These are phyloP conservation scores for Penicillium taxi DNA, from an alignment of 495 filamentous ascomycete genomes.

Conservation along the genomic window DNA sequence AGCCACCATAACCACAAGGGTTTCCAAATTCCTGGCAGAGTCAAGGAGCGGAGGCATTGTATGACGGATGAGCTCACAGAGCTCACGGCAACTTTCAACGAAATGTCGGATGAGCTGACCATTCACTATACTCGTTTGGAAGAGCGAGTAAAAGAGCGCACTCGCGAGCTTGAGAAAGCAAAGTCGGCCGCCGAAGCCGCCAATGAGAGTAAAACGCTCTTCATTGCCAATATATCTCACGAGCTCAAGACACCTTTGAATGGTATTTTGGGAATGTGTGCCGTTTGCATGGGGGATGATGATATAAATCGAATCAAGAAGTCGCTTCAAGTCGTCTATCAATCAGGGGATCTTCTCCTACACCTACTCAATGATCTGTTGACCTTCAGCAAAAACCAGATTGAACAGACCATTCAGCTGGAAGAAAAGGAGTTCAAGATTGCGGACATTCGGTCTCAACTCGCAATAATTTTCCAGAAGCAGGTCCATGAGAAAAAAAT, in stretches of 20 bases:
- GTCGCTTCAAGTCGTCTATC: conserved; percentile 77
- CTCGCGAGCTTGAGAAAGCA: conserved; percentile 73
- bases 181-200: conserved; percentile 88
- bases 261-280: conserved; percentile 87
- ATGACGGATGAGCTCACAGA: conserved; percentile 85
- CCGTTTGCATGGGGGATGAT: conserved; percentile 84
- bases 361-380: conserved; percentile 86
- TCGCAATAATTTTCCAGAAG: conserved; percentile 79
- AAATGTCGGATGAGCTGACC: conserved; percentile 84
- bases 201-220: conserved; percentile 89
- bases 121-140: conserved; percentile 79
- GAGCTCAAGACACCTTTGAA: conserved; percentile 90
- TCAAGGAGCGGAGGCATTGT: conserved; percentile 63
- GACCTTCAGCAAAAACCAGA: conserved; percentile 90
- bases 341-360: conserved; percentile 78
- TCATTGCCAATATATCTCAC: conserved; percentile 94
- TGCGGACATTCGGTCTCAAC: conserved; percentile 68
- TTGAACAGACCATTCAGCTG: conserved; percentile 66
- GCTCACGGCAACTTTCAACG: conserved; percentile 79
- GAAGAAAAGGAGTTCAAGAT: conserved; percentile 83
- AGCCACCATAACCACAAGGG: neutral
- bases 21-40: conserved; percentile 79
- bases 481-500: conserved; percentile 74
- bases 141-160: conserved; percentile 74
- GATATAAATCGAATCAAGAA: conserved; percentile 68